Evolutionary conservation across 495 filamentous ascomycete genomes (phyloP).

Genomic region (Aspergillus indologenus): DNA sequence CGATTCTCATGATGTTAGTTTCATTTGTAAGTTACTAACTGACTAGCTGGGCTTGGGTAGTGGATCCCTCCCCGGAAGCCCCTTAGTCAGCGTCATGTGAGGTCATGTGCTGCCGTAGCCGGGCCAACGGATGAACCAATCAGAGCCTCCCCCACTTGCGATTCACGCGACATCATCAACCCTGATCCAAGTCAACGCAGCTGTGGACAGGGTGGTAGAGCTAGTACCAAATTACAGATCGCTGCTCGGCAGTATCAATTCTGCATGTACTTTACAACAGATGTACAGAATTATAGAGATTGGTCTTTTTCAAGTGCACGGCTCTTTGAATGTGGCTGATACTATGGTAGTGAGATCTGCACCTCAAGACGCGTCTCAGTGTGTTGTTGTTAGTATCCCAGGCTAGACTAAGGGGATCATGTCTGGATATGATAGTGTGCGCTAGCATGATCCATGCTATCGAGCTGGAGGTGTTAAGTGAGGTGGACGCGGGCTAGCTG

Average conservation of each 20-base stretch:
- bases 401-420: too few relatives aligned
- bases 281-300: too few relatives aligned
- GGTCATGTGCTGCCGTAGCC: constrained; percentile 20
- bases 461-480: too few relatives aligned
- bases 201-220: too few relatives aligned
- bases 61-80: constrained; percentile 10
- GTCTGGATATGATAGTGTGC: too few relatives aligned
- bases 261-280: too few relatives aligned
- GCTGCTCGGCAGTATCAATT: too few relatives aligned
- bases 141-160: constrained; percentile 1
- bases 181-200: neutral
- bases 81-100: constrained; percentile 25
- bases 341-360: neutral
- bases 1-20: neutral
- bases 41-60: neutral
- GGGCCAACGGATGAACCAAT: constrained; percentile 21
- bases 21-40: neutral
- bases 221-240: too few relatives aligned
- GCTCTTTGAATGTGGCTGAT: neutral
- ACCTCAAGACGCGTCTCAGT: neutral
- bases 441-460: too few relatives aligned
- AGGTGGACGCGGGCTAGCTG: too few relatives aligned
- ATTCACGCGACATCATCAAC: neutral
- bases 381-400: neutral
- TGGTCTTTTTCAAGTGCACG: too few relatives aligned